These are phyloP conservation scores for Penicillium maclennaniae DNA, from an alignment of 495 filamentous ascomycete genomes.

Conservation along the genomic window DNA sequence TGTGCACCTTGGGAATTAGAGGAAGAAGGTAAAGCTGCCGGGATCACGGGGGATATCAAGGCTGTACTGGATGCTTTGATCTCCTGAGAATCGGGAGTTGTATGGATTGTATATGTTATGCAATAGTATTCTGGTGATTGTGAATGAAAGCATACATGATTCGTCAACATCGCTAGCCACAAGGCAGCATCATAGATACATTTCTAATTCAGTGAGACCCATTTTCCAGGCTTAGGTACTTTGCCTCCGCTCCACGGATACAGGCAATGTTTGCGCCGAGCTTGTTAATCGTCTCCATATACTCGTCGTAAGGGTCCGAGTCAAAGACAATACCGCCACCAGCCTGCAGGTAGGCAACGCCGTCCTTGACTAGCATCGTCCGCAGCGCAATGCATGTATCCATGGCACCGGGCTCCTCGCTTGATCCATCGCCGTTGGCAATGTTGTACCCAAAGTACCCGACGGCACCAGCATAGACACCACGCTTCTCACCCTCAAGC, in stretches of 20 bases:
- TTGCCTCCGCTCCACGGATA: conserved; percentile 77
- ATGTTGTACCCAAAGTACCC: conserved; percentile 64
- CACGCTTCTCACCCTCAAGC: conserved; percentile 86
- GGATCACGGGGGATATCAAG: conserved; percentile 10
- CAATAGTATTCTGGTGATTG: too few relatives aligned
- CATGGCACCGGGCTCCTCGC: conserved; percentile 74
- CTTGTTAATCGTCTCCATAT: conserved; percentile 97
- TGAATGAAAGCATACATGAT: background rate
- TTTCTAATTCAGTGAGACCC: background rate
- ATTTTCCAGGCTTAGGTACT: conserved; percentile 55
- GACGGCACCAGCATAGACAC: conserved; percentile 95
- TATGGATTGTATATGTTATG: too few relatives aligned
- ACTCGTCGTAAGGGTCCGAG: conserved; percentile 90
- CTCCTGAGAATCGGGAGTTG: too few relatives aligned
- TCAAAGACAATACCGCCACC: conserved; percentile 98
- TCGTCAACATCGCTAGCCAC: background rate
- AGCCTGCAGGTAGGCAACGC: conserved; percentile 87
- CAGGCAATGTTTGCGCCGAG: conserved; percentile 81
- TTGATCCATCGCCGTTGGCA: conserved; percentile 34
- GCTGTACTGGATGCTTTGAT: too few relatives aligned
- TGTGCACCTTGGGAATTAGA: conserved; percentile 25
- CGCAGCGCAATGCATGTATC: conserved; percentile 97
- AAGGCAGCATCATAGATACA: background rate
- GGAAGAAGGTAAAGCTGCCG: conserved; percentile 16
- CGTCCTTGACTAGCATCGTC: conserved; percentile 93